Evolutionary conservation across 306 rosid genomes (phyloP), one percentile per base, ranked within the genome.

Genomic region (Sicyos baderoa): DNA sequence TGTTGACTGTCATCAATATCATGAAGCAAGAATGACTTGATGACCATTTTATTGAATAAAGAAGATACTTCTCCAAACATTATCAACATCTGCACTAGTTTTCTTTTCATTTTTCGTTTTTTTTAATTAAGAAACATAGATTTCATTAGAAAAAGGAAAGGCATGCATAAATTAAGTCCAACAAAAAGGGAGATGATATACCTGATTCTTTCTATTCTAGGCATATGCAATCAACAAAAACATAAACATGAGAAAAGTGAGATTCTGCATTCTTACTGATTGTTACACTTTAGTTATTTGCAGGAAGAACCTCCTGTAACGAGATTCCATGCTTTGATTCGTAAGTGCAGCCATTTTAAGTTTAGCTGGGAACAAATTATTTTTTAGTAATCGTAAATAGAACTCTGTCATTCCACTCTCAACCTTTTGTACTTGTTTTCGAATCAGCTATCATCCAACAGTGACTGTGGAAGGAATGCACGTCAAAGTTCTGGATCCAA

Each of bases 401-500:
- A 25, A 51, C 42, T 22, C 9, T 45, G 25, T 10, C 25, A 17
- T 68, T 48, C 25, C 42, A 45, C 40, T 23, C 13, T 42, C n/a
- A 17, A 64, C 40, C 77, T 74, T 65, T 65, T 71, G 35, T 72
- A 53, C 44, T 21, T 51, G 27, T 18, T 69, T 42, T 35, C 68
- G 73, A 74, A 81, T 47, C 89, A 92, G 97, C 78, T 83, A 82
- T 74, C 44, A 80, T 58, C 89, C 97, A 65, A 78, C 88, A 54
- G 56, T 92, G 68, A 78, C 78, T 13, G 82, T 84, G 60, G 95
- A 75, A 75, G 95, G 91, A 75, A 76, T 72, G 65, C 78, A 87
- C n/a, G 82, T 87, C 79, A 82, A 81, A 78, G 81, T 92, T 86
- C 82, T 82, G 57, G 91, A 89, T 35, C 88, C 88, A 23, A 82